A percentile compares a stretch with the other conserved stretches of the same genome.
Conservation (phyloP, 345 rosid genomes). For the Salix suchowensis region DNA sequence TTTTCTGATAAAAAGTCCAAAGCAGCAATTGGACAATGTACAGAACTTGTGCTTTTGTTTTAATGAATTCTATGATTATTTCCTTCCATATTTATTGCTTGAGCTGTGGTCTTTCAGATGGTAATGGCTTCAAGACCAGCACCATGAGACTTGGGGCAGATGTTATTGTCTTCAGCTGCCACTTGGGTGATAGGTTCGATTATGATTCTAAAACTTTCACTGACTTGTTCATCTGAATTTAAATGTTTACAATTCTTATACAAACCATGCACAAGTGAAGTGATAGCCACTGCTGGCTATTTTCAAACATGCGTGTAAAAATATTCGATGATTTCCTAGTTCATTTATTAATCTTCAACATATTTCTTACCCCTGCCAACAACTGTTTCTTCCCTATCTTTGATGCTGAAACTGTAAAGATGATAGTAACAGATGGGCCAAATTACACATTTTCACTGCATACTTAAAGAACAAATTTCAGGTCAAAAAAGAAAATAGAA, state of each 20-base stretch:
- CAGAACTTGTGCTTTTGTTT: slow-evolving; percentile 16
- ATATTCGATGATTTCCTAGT: background rate
- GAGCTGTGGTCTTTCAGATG: slow-evolving; percentile 59
- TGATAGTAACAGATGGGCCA: background rate
- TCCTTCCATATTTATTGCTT: slow-evolving; percentile 17
- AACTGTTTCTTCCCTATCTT: background rate
- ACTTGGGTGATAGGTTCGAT: slow-evolving; percentile 53
- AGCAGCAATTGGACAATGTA: slow-evolving; percentile 84
- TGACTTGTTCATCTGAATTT: background rate
- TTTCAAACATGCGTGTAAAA: too few relatives aligned
- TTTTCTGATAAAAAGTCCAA: slow-evolving; percentile 81
- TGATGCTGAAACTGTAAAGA: background rate
- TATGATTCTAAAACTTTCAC: slow-evolving; percentile 1
- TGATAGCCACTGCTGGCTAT: background rate
- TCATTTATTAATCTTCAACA: background rate
- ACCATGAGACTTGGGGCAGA: slow-evolving; percentile 96
- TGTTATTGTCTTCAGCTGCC: slow-evolving; percentile 81
- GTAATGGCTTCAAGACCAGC: slow-evolving; percentile 95
- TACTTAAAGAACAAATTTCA: background rate
- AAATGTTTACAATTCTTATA: background rate
- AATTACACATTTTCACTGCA: background rate
- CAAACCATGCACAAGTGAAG: background rate
- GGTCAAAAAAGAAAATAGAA: too few relatives aligned
- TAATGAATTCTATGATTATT: slow-evolving; percentile 7
- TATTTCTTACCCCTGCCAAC: background rate